Percentiles rank a stretch among this genome's conserved stretches.
Conservation (phyloP, 2,329 filamentous ascomycete genomes). For the Phialophora macrospora region DNA sequence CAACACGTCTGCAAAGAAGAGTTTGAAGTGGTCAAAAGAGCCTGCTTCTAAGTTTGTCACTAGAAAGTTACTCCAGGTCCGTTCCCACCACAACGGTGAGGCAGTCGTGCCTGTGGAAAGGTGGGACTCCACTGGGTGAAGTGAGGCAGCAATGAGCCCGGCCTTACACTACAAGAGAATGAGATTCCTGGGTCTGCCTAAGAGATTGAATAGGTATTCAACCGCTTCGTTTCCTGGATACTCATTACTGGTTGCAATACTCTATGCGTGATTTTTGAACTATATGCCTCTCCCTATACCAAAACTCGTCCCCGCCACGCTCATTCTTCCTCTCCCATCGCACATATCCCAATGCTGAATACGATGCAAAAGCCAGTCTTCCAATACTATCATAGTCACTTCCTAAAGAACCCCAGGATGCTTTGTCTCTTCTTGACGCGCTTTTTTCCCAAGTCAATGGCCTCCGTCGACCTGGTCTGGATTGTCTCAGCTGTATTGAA, state of each 20-base stretch:
- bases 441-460: conserved; percentile 29
- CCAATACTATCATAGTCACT: conserved; percentile 18
- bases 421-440: conserved; percentile 38
- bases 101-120: not conserved
- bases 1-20: not conserved
- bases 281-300: conserved; percentile 16
- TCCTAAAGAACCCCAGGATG: conserved; percentile 40
- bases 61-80: not conserved
- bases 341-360: conserved; percentile 4
- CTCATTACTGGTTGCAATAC: not conserved
- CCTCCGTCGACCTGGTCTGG: conserved; percentile 30
- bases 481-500: conserved; percentile 22
- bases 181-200: not conserved
- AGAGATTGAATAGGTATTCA: not conserved
- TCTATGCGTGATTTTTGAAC: conserved; percentile 11
- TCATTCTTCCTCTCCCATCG: not conserved
- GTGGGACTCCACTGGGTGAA: not conserved
- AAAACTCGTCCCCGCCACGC: conserved; percentile 2
- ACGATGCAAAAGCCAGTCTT: conserved; percentile 1
- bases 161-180: not conserved
- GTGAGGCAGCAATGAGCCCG: not conserved
- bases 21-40: not conserved
- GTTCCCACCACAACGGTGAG: not conserved
- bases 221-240: not conserved
- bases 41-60: not conserved